phyloP scores from a whole-genome alignment of 371 early-diverging fungal genomes.

The Thermomucor indicae-seudaticae region DNA sequence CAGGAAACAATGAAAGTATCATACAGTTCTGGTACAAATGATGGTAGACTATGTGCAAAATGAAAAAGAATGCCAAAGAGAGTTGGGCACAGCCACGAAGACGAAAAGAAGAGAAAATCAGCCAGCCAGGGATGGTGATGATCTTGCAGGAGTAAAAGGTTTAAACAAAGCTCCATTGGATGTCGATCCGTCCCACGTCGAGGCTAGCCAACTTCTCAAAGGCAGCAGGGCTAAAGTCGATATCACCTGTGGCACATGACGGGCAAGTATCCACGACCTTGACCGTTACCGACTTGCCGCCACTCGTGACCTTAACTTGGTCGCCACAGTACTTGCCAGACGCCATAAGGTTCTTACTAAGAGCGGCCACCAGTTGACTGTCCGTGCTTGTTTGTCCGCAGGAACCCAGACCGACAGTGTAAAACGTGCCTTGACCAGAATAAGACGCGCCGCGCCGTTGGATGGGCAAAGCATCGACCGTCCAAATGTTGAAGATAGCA shows the following conservation, averaged over 20 bases:
- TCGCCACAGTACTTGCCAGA: conserved; percentile 39
- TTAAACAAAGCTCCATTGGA: too few relatives aligned
- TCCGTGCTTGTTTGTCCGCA: conserved; percentile 29
- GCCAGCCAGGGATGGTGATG: too few relatives aligned
- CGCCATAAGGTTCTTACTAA: conserved; percentile 23
- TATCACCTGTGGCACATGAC: conserved; percentile 26
- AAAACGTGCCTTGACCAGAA: conserved; percentile 41
- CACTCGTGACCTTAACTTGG: conserved; percentile 24
- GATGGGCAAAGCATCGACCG: too few relatives aligned
- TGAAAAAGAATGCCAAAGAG: too few relatives aligned
- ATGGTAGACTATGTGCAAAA: too few relatives aligned
- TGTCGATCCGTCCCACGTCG: conserved; percentile 30
- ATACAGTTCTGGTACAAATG: too few relatives aligned
- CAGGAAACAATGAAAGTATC: too few relatives aligned
- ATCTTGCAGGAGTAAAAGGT: too few relatives aligned
- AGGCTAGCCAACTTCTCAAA: conserved; percentile 36
- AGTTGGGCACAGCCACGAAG: too few relatives aligned
- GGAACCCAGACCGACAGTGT: conserved; percentile 35
- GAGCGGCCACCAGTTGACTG: conserved; percentile 28
- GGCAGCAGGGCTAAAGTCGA: conserved; percentile 47
- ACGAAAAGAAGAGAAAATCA: too few relatives aligned
- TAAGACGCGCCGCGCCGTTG: too few relatives aligned
- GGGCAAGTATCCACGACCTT: conserved; percentile 54
- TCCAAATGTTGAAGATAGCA: too few relatives aligned
- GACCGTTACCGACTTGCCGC: conserved; percentile 32